Evolutionary conservation across 1,139 yeast genomes (phyloP), one percentile per base, ranked within the genome.

Genomic region (Geotrichum phurueaensis): DNA sequence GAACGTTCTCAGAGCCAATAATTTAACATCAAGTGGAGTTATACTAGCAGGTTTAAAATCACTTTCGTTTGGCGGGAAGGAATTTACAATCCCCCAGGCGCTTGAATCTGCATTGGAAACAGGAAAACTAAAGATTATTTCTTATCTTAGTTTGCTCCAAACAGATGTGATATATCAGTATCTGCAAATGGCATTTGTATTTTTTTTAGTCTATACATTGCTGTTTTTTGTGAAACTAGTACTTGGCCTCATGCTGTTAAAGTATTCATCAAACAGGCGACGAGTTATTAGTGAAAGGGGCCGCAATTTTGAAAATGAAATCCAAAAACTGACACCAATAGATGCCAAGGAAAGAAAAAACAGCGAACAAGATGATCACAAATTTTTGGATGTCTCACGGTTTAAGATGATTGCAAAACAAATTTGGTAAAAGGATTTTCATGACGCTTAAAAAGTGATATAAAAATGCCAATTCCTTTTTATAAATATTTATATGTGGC

Each of bases 351-450:
- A 33, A 33, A 33, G 39, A 15, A 33, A 33, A 33, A 33, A 10
- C n/a, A 33, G 39, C 9, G 39, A 33, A 5, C 13, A 33, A 33
- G 39, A 33, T 33, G 4, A 33, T 3, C n/a, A 72, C 53, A 78
- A 73, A 51, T 79, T 80, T 70, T 79, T 74, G 4, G 75, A 78
- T 9, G 95, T 92, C 0, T 80, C 82, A 64, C 70, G 97, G 52
- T 91, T 87, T 72, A 85, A 87, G 69, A 91, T 89, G 97, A 83
- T 87, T 1, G 89, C 95, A 48, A 91, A 91, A 70, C 75, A 89
- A 60, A 91, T 91, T 36, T 91, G 97, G 97, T 91, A 71, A 67
- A 51, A 20, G n/a, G 15, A 54, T 39, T 39, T 10, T 18, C 9
- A 23, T 10, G 22, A 33, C 3, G n/a, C 4, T 12, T 33, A 33